Percentiles rank a stretch among this genome's conserved stretches.
These are phyloP conservation scores for Phialocephala sp. DNA, from an alignment of 2,329 filamentous ascomycete genomes.

Conservation along the genomic window DNA sequence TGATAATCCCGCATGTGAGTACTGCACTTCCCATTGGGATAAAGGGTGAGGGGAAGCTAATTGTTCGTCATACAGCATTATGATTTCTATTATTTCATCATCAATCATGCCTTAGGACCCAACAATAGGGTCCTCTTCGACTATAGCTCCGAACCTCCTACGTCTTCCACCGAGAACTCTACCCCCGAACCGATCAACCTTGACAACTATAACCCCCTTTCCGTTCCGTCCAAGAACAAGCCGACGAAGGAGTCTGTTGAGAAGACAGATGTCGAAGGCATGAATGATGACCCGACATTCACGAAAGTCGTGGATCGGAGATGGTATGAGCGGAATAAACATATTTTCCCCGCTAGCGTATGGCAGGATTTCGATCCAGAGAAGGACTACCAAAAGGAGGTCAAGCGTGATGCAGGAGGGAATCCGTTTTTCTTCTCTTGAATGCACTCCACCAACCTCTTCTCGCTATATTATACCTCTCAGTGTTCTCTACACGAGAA, in stretches of 20 bases:
- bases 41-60: slow-evolving; percentile 30
- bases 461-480: neutral
- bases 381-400: slow-evolving; percentile 78
- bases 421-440: slow-evolving; percentile 89
- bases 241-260: slow-evolving; percentile 46
- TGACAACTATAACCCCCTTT: slow-evolving; percentile 47
- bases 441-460: neutral
- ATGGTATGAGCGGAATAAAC: slow-evolving; percentile 98
- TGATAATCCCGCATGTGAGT: slow-evolving; percentile 94
- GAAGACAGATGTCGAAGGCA: slow-evolving; percentile 69
- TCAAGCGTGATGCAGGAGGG: slow-evolving; percentile 83
- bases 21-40: slow-evolving; percentile 3
- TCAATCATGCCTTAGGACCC: slow-evolving; percentile 82
- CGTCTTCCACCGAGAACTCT: slow-evolving; percentile 14
- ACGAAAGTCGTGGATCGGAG: slow-evolving; percentile 95
- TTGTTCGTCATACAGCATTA: slow-evolving; percentile 71
- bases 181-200: slow-evolving; percentile 29
- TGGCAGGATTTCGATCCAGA: slow-evolving; percentile 96
- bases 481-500: neutral
- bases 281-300: slow-evolving; percentile 74
- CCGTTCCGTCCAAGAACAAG: slow-evolving; percentile 44
- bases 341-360: slow-evolving; percentile 94
- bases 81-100: slow-evolving; percentile 95
- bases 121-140: slow-evolving; percentile 77
- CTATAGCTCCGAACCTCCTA: slow-evolving; percentile 62